Base-by-base conservation (phyloP, 1,139 yeast species). In the Debaryomyces coudertii region DNA sequence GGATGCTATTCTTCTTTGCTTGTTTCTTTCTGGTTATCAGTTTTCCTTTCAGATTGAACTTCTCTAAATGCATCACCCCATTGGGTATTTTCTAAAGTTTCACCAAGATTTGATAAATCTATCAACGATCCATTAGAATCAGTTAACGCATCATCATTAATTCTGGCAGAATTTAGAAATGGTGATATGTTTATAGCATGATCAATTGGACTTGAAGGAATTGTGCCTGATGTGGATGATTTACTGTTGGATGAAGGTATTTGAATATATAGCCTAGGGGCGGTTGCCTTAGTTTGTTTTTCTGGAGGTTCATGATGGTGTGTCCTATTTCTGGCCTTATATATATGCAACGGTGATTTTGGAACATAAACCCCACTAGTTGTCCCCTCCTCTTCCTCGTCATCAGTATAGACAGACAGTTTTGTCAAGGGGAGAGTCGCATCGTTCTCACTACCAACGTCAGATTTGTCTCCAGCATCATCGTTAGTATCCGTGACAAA, bases 361-460 rank as follows among this genome's bases (percentile, higher is more conserved):
- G 74, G 73, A 11, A 67, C 61, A 49, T 69, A 68, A 9, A 63
- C 51, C 11, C 68, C 68, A 41, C 60, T 56, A 25, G 60, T 52
- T 6, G 45, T 39, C 5, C 53, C 46, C 20, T 48, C 55, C 27
- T 51, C 50, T 15, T 50, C 50, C 30, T 34, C 42, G 6, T 34
- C 47, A 20, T 39, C 42, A 7, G 36, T 16, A 36, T 29, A 30
- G 6, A 14, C 39, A 5, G 45, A 14, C 8, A 48, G 28, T 24
- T 45, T 48, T 7, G 47, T 40, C 22, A 52, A 40, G 5, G 54
- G 51, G 9, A 22, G 43, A 31, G 15, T 40, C 28, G 45, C 52
- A 28, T 49, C 55, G 29, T 46, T 51, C 15, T 41, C 49, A 5
- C 35, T 42, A 23, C 27, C 29, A 15, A 9, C 15, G 7, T 15